Evolutionary conservation across 2,329 filamentous ascomycete genomes (phyloP).

Genomic region (Laburnicola sp.): DNA sequence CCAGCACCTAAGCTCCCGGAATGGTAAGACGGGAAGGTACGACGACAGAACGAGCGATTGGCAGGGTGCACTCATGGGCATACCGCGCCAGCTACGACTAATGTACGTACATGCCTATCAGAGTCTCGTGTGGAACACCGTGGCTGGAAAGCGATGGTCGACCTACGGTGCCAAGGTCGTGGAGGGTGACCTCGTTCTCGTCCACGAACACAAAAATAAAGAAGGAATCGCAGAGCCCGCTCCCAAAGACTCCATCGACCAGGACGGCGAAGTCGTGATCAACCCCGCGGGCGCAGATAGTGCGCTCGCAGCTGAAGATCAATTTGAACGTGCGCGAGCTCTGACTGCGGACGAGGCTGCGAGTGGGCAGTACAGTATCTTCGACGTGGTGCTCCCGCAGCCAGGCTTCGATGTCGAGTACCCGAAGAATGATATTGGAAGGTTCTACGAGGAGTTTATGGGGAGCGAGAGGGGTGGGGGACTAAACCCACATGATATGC

Average conservation of each 20-base stretch:
- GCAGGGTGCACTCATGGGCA: constrained; percentile 76
- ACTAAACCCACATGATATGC: constrained; percentile 85
- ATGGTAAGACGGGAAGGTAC: constrained; percentile 51
- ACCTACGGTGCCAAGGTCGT: constrained; percentile 73
- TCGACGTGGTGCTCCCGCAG: constrained; percentile 87
- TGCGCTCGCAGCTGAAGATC: constrained; percentile 56
- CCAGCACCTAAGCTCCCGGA: constrained; percentile 64
- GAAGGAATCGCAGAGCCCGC: constrained; percentile 37
- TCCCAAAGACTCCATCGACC: constrained; percentile 51
- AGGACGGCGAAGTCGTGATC: constrained; percentile 68
- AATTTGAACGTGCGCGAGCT: constrained; percentile 70
- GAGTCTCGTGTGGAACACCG: constrained; percentile 90
- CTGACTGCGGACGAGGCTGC: constrained; percentile 77
- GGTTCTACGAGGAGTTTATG: constrained; percentile 89
- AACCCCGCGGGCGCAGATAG: constrained; percentile 62
- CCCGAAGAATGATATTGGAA: constrained; percentile 78
- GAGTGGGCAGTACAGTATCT: constrained; percentile 76
- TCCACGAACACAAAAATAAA: constrained; percentile 60
- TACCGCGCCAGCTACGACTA: constrained; percentile 78
- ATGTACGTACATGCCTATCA: constrained; percentile 99
- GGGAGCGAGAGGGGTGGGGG: constrained; percentile 71
- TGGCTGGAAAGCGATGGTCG: constrained; percentile 78
- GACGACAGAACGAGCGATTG: constrained; percentile 67
- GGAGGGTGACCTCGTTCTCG: constrained; percentile 80
- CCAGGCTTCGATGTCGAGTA: constrained; percentile 90